Base-by-base conservation (phyloP, 768 basidiomycete genomes). In the Dendrothele bispora region DNA sequence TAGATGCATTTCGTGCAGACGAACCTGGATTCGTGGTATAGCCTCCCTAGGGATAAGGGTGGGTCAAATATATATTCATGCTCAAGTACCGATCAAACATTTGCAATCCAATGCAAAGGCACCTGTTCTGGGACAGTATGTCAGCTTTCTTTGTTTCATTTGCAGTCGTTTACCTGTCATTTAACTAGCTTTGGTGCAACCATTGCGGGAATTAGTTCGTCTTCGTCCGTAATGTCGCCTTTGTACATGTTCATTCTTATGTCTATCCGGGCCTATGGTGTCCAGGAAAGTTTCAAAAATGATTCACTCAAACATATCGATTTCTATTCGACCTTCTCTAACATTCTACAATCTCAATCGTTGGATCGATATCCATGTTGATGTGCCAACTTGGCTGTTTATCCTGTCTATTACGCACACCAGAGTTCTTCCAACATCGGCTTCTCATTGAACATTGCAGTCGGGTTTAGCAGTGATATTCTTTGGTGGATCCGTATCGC, bases 1-100 rank as follows among this genome's bases (percentile, higher is more conserved):
- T 84, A 87, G 63, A 79, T 88, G 81, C 82, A 86, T 58, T 82
- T 80, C 56, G 61, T 74, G 7, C 77, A 74, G 1, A 65, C 68
- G 5, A 60, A 65, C 7, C 68, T 76, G 1, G 74, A 77, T 32
- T 80, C 86, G 0, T 86, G 79, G 75, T 87, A 75, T 63, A 80
- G 78, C 51, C 75, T 91, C 4, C 89, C 90, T 17, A 70, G 88
- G 2, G 67, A 67, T 4, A 73, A 74, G 1, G 88, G 89, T 5
- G 75, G 57, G 57, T 0, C 43, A 48, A 39, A 22, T 57, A 6
- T 61, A 62, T 51, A 58, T 52, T 2, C 51, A 50, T 45, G 56
- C 54, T 3, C 60, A 60, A 43, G 38, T 61, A 6, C 46, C 57
- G 14, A 51, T 57, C 12, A 60, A 58, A 39, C 43, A 53, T 12